These are phyloP conservation scores for Taphrina wiesneri DNA, from an alignment of 1,139 yeast species.

Conservation along the genomic window DNA sequence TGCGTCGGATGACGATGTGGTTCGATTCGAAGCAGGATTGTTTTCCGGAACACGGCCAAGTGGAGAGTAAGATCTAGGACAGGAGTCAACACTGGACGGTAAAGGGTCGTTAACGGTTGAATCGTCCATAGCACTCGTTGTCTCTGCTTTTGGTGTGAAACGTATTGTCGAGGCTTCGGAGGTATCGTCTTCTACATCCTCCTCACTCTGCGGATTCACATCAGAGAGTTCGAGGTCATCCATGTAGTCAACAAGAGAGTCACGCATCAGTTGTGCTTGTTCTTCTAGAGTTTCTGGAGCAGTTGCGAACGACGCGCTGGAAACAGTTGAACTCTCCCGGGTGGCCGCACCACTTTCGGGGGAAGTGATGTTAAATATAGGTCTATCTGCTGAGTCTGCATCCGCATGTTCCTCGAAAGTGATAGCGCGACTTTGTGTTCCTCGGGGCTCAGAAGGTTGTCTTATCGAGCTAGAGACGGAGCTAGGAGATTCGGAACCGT, in stretches of 20 bases:
- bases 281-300: conserved; percentile 24
- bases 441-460: background rate
- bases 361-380: background rate
- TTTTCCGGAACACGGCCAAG: background rate
- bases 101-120: background rate
- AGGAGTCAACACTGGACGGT: background rate
- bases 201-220: background rate
- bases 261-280: conserved; percentile 4
- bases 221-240: background rate
- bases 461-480: too few relatives aligned
- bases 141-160: background rate
- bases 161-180: conserved; percentile 3
- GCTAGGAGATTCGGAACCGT: too few relatives aligned
- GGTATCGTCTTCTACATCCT: background rate
- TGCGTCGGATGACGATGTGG: conserved; percentile 13
- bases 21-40: background rate
- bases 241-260: background rate
- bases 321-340: conserved; percentile 10
- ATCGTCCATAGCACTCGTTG: background rate
- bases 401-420: background rate
- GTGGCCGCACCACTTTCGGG: conserved; percentile 4
- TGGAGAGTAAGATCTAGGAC: background rate
- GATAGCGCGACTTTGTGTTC: background rate
- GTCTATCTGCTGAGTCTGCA: background rate
- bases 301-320: conserved; percentile 23